Evolutionary conservation across 1,284 basidiomycete genomes (phyloP).

Genomic region (Ceratobasidium sp.): DNA sequence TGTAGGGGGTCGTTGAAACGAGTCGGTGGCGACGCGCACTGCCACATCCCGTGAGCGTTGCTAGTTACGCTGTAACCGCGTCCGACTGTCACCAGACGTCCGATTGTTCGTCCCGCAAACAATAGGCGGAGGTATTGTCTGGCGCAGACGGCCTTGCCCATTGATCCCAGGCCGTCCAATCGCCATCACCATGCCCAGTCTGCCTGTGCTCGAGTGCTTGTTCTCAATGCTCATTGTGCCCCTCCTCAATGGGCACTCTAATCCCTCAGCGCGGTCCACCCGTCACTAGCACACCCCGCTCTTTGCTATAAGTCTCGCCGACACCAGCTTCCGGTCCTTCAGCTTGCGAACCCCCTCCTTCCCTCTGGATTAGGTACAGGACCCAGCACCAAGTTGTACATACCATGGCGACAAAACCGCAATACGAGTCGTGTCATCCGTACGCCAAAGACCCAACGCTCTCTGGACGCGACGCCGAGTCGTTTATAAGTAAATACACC

Average conservation of each 20-base stretch:
- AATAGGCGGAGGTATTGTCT: conserved; percentile 34
- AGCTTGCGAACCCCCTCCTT: conserved; percentile 13
- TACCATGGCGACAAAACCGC: neutral
- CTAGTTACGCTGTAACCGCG: neutral
- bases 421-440: conserved; percentile 8
- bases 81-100: conserved; percentile 15
- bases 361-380: neutral
- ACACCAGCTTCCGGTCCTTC: neutral
- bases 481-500: conserved; percentile 38
- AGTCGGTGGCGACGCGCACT: conserved; percentile 4
- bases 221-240: conserved; percentile 19
- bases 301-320: conserved; percentile 30
- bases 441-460: conserved; percentile 30
- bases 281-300: neutral
- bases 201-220: conserved; percentile 22
- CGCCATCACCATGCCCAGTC: conserved; percentile 18
- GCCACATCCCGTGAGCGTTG: neutral
- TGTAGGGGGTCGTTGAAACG: conserved; percentile 40
- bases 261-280: conserved; percentile 13
- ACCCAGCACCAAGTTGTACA: neutral
- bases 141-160: neutral
- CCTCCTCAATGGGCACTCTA: conserved; percentile 37
- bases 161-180: conserved; percentile 33
- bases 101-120: conserved; percentile 37
- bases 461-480: conserved; percentile 33